phyloP scores from a whole-genome alignment of 768 basidiomycete species.

The Leccinum subtestaceum region DNA sequence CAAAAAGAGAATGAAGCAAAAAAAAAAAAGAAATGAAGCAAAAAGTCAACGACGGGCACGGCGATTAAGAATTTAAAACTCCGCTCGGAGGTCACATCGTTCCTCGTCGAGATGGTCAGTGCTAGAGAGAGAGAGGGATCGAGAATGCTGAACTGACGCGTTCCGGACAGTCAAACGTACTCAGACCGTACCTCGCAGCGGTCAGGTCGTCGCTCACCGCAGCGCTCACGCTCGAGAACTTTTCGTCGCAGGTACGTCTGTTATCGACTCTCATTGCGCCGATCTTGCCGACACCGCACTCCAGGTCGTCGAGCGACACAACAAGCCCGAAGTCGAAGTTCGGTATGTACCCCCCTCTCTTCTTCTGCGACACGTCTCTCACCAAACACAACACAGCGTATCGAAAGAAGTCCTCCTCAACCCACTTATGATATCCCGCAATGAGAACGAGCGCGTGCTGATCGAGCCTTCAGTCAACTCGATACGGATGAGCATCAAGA shows the following conservation, averaged over 20 bases:
- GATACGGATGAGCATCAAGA: slow-evolving; percentile 94
- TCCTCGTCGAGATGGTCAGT: slow-evolving; percentile 49
- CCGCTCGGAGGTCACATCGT: slow-evolving; percentile 34
- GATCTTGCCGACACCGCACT: slow-evolving; percentile 5
- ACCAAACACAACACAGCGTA: slow-evolving; percentile 46
- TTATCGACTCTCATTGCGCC: not conserved
- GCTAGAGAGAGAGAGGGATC: not conserved
- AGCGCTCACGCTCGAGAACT: slow-evolving; percentile 95
- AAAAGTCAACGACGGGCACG: not conserved
- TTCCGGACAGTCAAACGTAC: slow-evolving; percentile 76
- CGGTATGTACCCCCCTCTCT: slow-evolving; percentile 45
- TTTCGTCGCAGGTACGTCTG: slow-evolving; percentile 70
- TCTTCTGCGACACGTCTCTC: slow-evolving; percentile 1
- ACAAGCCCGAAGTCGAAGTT: slow-evolving; percentile 94
- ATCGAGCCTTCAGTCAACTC: slow-evolving; percentile 98
- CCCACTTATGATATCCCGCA: slow-evolving; percentile 91
- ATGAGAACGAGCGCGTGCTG: slow-evolving; percentile 94
- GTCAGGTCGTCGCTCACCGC: slow-evolving; percentile 97
- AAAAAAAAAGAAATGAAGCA: not conserved
- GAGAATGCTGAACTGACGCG: slow-evolving; percentile 10
- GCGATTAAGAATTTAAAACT: slow-evolving; percentile 38
- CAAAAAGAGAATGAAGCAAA: not conserved
- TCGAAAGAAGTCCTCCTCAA: slow-evolving; percentile 95
- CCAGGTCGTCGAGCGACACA: slow-evolving; percentile 94
- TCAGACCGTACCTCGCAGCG: slow-evolving; percentile 93